Percentiles rank a stretch among this genome's conserved stretches.
phyloP scores from a whole-genome alignment of 2,329 filamentous ascomycete genomes.

The Chrysoporthe puriensis region DNA sequence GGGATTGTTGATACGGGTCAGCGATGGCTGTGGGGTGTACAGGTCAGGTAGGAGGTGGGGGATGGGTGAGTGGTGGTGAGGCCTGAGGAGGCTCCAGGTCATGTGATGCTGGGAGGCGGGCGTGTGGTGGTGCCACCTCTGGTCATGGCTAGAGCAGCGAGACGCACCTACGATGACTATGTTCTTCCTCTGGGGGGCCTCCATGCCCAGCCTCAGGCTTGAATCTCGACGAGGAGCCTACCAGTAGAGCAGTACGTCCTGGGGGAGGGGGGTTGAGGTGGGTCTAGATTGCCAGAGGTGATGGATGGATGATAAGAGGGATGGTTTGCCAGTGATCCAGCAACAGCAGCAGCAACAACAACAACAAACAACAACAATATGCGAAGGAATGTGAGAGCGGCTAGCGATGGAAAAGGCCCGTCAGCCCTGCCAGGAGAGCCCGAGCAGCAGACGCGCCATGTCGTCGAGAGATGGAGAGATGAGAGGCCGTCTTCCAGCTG shows the following conservation, averaged over 20 bases:
- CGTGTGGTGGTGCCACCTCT: too few species aligned
- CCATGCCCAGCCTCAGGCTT: conserved; percentile 31
- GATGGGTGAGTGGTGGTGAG: neutral
- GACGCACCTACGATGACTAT: conserved; percentile 53
- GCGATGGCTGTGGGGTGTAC: neutral
- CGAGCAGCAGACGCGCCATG: neutral
- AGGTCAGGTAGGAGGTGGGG: neutral
- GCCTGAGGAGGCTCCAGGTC: too few species aligned
- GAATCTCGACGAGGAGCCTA: neutral
- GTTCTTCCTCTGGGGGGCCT: conserved; percentile 39
- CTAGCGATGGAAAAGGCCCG: too few species aligned
- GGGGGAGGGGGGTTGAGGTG: neutral
- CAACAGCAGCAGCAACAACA: too few species aligned
- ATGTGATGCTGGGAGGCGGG: too few species aligned
- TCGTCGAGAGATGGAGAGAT: too few species aligned
- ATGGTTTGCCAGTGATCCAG: neutral
- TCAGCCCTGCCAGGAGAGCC: neutral
- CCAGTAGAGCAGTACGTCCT: too few species aligned
- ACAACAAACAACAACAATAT: too few species aligned
- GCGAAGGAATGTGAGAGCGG: too few species aligned
- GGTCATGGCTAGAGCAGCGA: neutral
- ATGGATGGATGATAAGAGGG: too few species aligned
- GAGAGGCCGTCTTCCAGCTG: too few species aligned
- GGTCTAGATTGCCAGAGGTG: too few species aligned
- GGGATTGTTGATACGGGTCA: neutral